Base-by-base conservation (phyloP, 2,329 filamentous ascomycete genomes). In the Aspergillus calidoustus region DNA sequence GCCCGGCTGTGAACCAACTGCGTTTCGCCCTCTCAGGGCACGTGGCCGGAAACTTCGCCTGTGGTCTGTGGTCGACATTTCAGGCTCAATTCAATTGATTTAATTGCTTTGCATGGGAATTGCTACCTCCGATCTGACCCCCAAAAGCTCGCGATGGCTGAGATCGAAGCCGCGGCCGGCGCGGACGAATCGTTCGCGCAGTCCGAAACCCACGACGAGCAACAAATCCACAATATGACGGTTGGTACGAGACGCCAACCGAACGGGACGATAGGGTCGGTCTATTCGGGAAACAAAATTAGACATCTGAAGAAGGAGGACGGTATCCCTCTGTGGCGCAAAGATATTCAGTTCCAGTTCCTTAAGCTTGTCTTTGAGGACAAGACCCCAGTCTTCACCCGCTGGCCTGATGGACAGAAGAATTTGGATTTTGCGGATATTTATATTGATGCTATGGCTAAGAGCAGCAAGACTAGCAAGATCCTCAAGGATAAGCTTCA, bases 381-480 rank as follows among this genome's bases (percentile, higher is more conserved):
- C 71, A 79, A 84, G 61, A 83, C 77, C 1, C 73, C 75, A 2
- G 93, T 93, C 73, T 99, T 99, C 76, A 96, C 92, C 73, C 96
- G 96, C 75, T 91, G 91, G 76, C 96, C 94, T 76, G 93, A 97
- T 69, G 86, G 86, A 60, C 89, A 89, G 72, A 88, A 91, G 71
- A 91, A 87, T 67, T 78, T 85, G 71, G 87, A 84, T 7, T 99
- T 99, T 76, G 93, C 95, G 64, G 93, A 98, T 76, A 87, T 99
- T 63, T 99, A 99, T 79, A 94, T 99, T 72, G 95, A 98, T 78
- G 94, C 95, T 63, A 98, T 99, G 94, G 93, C 95, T 3, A 88
- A 93, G 77, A 99, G 95, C 81, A 97, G 92, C 84, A 99, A 99
- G 83, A 98, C 94, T 30, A 98, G 95, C 84, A 98, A 98, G 80